Conservation (phyloP, 331 rosid species). For the Arachis monticola region DNA sequence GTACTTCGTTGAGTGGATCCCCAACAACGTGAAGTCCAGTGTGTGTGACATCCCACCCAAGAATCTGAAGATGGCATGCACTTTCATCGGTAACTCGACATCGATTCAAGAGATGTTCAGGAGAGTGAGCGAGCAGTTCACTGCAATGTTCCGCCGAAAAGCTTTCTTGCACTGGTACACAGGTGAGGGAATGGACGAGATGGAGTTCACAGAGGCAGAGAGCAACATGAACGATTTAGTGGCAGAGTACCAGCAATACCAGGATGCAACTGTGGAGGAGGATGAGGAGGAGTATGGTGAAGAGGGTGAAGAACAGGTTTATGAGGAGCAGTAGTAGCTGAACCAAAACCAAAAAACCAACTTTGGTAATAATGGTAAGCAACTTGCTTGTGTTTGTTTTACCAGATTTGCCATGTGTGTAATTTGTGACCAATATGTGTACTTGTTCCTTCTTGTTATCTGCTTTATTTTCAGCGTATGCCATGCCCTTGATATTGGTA, state of each 20-base stretch:
- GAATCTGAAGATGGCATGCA: conserved; percentile 70
- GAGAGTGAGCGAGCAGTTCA: conserved; percentile 87
- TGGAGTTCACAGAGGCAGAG: conserved; percentile 88
- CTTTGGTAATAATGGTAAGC: neutral
- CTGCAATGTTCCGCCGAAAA: conserved; percentile 81
- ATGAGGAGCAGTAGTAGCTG: conserved; percentile 41
- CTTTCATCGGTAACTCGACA: conserved; percentile 82
- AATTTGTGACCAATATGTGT: conserved; percentile 3
- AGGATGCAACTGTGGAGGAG: conserved; percentile 80
- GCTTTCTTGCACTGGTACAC: conserved; percentile 92
- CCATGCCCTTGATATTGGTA: conserved; percentile 11
- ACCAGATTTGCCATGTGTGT: conserved; percentile 23
- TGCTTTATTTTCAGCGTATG: conserved; percentile 3
- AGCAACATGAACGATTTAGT: conserved; percentile 90
- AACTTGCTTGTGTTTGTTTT: neutral
- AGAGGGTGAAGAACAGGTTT: conserved; percentile 40
- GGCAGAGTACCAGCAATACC: conserved; percentile 87
- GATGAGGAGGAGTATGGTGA: conserved; percentile 66
- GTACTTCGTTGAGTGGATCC: conserved; percentile 87
- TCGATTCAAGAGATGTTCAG: conserved; percentile 89
- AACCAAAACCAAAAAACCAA: neutral
- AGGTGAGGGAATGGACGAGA: conserved; percentile 87
- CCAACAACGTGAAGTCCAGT: conserved; percentile 81
- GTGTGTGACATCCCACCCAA: conserved; percentile 80
- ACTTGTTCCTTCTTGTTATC: neutral